Base-by-base conservation (phyloP, 2,329 filamentous ascomycete species). In the Periconia sp. region DNA sequence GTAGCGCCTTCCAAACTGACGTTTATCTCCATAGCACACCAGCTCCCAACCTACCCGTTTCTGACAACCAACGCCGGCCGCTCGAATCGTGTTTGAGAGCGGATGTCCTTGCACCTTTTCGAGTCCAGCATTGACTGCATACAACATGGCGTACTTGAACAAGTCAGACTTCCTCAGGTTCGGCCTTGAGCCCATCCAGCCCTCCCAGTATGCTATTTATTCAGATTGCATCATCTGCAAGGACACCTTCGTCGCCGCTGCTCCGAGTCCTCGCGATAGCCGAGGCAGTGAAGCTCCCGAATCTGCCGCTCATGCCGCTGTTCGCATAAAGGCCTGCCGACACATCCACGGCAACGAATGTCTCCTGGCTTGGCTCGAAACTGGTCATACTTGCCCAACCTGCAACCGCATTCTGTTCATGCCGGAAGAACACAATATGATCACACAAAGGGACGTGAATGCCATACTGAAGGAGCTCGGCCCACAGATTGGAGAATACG, bases 111-210 rank as follows among this genome's bases (percentile, higher is more conserved):
- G 16, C 97, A 96, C 73, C 89, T 87, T 36, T 78, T 99, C 32
- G 88, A 89, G 45, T 94, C 95, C 3, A 89, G 90, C 66, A 87
- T 90, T 48, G 88, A 96, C 60, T 82, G 88, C 44, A 80, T 96
- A 3, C 79, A 92, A 51, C 95, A 99, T 68, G 87, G 92, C 16
- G 81, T 99, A n/a, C 83, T 97, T 16, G 92, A 97, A 0, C 94
- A 99, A 43, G 87, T 99, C 39, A 89, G 83, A 38, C 79, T 99
- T 17, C 12, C 6, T 15, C 5, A 5, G 8, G 16, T 21, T 22
- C 26, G 36, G 36, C 4, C 3, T 38, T 4, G 26, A 31, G 6
- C 17, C 15, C 16, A 8, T 38, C 9, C 6, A 13, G 8, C 36
- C 25, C 2, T 30, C 25, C 17, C 11, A 6, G n/a, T 31, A 38